Evolutionary conservation across 140 eudicot genomes (phyloP).

Genomic region (Anethum foeniculum): DNA sequence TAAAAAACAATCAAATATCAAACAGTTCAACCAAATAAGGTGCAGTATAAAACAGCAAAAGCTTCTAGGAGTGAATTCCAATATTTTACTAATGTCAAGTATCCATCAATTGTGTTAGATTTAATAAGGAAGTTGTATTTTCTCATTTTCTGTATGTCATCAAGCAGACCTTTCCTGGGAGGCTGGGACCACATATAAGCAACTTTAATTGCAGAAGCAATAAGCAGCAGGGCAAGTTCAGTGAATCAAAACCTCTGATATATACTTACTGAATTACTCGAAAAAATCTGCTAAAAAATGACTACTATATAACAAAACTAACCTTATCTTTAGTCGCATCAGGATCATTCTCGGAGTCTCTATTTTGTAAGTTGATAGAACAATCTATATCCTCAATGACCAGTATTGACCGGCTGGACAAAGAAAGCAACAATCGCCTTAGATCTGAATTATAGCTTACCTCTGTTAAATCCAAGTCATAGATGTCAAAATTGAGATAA

Average conservation of each 20-base stretch:
- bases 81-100: not conserved
- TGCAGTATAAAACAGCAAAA: not conserved
- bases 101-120: not conserved
- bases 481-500: conserved; percentile 36
- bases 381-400: conserved; percentile 54
- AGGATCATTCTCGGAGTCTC: not conserved
- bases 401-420: conserved; percentile 37
- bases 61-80: not conserved
- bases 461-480: conserved; percentile 28
- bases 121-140: not conserved
- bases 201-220: not conserved
- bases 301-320: not conserved
- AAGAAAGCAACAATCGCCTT: conserved; percentile 24
- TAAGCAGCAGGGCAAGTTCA: not conserved
- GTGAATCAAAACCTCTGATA: not conserved
- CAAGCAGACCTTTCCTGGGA: not conserved
- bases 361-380: conserved; percentile 21
- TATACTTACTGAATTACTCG: not conserved
- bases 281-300: not conserved
- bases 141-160: not conserved
- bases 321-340: conserved; percentile 4
- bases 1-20: not conserved
- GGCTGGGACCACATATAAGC: not conserved
- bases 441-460: conserved; percentile 32
- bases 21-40: not conserved